These are phyloP conservation scores for Furcasterigmium sp. DNA, from an alignment of 2,329 filamentous ascomycete genomes.

Conservation along the genomic window DNA sequence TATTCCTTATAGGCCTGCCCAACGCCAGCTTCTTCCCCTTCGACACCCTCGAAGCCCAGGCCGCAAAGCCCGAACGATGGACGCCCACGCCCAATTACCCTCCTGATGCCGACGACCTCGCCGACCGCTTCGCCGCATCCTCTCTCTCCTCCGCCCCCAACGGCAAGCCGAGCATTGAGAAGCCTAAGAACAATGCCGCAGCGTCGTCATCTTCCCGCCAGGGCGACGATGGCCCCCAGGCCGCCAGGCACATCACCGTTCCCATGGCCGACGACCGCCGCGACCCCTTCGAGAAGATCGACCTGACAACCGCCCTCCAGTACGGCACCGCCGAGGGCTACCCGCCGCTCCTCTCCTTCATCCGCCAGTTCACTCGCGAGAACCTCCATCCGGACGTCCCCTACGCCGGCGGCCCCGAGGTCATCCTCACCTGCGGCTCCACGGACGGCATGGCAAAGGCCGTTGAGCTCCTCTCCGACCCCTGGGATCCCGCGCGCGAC, in stretches of 20 bases:
- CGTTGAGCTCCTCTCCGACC: conserved; percentile 68
- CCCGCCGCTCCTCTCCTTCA: conserved; percentile 69
- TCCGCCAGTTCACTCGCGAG: conserved; percentile 72
- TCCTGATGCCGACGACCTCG: conserved; percentile 25
- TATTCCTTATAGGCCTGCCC: conserved; percentile 60
- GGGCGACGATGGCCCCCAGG: conserved; percentile 10
- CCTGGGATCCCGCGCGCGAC: conserved; percentile 67
- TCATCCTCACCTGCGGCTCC: conserved; percentile 73
- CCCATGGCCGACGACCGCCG: conserved; percentile 59
- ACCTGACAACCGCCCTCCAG: conserved; percentile 76
- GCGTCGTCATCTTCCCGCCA: neutral
- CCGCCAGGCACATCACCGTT: conserved; percentile 56
- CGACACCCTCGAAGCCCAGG: conserved; percentile 80
- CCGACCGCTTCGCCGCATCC: conserved; percentile 26
- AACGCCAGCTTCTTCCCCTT: conserved; percentile 81
- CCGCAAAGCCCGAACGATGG: conserved; percentile 71
- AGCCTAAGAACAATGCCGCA: neutral
- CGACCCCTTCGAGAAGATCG: conserved; percentile 66
- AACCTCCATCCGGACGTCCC: conserved; percentile 77
- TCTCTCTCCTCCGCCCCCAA: conserved; percentile 14
- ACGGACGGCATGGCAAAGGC: conserved; percentile 83
- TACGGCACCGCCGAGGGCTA: conserved; percentile 83
- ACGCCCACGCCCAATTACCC: conserved; percentile 53
- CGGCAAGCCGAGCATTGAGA: conserved; percentile 17
- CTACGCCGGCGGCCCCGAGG: conserved; percentile 70